Base-by-base conservation (phyloP, 1,284 basidiomycete species). In the Erythrobasidium hasegawianum region DNA sequence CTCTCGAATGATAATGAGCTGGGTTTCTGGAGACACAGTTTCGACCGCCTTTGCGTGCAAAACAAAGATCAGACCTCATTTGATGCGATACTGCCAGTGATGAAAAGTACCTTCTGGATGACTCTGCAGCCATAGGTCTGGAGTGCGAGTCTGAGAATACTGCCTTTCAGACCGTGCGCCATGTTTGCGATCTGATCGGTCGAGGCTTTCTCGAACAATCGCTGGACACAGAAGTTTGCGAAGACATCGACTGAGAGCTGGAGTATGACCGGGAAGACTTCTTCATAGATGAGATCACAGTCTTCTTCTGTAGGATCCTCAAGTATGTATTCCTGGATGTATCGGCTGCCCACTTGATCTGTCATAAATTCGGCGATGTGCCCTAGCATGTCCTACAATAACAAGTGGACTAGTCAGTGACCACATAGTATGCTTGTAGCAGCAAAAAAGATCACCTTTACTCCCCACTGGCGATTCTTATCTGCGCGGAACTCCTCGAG, bases 221-320 rank as follows among this genome's bases (percentile, higher is more conserved):
- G 97, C 78, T 98, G 95, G 67, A 97, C 86, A 65, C 93, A 90
- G 57, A 86, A 98, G 81, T 98, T 98, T 67, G 95, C 95, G 76
- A 97, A 98, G 47, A 97, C 91, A 75, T 97, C 93, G 71, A 88
- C 88, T 75, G 95, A 90, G 62, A 98, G 82, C 69, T 86, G 84
- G 55, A 90, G 79, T 1, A 87, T 83, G 74, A 87, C 85, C 11
- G 92, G 90, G 49, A 90, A 82, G 70, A 97, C 88, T 79, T 98
- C 96, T 61, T 89, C 86, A 72, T 95, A 97, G n/a, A 97, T 86
- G 29, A 71, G 62, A 24, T 71, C 69, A 49, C 73, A 70, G 47
- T 75, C 73, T 24, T 71, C 70, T 14, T 53, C n/a, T 24, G 73
- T 62, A 5, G 74, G 72, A 38, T 58, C 65, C 57, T 74, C 75